Evolutionary conservation across 2,329 filamentous ascomycete genomes (phyloP).

Genomic region (Phaeosphaeriaceae sp.): DNA sequence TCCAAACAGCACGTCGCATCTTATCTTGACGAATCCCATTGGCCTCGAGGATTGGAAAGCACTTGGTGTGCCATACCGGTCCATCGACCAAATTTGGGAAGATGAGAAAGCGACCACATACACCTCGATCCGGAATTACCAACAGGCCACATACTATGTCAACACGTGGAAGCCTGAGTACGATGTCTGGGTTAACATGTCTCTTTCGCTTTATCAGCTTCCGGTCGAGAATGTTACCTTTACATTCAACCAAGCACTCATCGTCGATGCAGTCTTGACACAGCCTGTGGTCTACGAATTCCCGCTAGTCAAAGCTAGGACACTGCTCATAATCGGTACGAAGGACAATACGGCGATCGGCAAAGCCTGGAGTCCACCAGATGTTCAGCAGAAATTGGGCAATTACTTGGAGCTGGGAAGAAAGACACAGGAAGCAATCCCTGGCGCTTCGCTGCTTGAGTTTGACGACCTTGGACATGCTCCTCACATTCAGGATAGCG

Average conservation of each 20-base stretch:
- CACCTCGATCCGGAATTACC: slow-evolving; percentile 33
- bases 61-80: slow-evolving; percentile 33
- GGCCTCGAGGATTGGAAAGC: slow-evolving; percentile 63
- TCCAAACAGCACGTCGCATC: slow-evolving; percentile 51
- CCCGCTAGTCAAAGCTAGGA: slow-evolving; percentile 53
- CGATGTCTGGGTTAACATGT: slow-evolving; percentile 65
- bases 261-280: slow-evolving; percentile 65
- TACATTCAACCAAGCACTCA: slow-evolving; percentile 58
- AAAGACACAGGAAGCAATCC: slow-evolving; percentile 55
- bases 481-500: slow-evolving; percentile 62
- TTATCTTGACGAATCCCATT: slow-evolving; percentile 62
- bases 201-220: slow-evolving; percentile 60
- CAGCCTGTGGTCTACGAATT: slow-evolving; percentile 63
- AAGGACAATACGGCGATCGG: slow-evolving; percentile 65
- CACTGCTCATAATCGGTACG: slow-evolving; percentile 60
- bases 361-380: slow-evolving; percentile 55
- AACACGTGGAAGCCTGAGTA: slow-evolving; percentile 58
- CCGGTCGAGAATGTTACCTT: slow-evolving; percentile 51
- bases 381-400: slow-evolving; percentile 49
- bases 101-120: slow-evolving; percentile 33
- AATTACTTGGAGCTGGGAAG: slow-evolving; percentile 60
- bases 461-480: slow-evolving; percentile 61
- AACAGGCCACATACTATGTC: slow-evolving; percentile 40
- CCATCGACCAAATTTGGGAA: slow-evolving; percentile 24
- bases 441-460: slow-evolving; percentile 54